Conservation (phyloP, 2,329 filamentous ascomycete species). For the Pseudocercospora fuligena region DNA sequence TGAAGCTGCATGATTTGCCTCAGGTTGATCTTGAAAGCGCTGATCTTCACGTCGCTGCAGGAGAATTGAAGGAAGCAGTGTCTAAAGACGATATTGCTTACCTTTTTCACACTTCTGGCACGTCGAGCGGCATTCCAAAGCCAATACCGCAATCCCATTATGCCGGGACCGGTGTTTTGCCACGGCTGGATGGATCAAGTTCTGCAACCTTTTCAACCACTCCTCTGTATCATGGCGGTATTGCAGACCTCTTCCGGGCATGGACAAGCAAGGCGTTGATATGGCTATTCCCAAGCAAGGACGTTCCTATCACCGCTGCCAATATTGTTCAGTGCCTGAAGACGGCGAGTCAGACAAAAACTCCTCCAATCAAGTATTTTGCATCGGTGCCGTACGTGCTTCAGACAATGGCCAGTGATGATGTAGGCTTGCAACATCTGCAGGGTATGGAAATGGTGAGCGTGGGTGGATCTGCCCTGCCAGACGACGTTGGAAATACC, state of each 20-base stretch:
- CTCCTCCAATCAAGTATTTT: constrained; percentile 59
- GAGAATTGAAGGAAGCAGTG: constrained; percentile 8
- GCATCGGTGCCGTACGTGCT: constrained; percentile 66
- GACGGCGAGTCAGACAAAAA: constrained; percentile 37
- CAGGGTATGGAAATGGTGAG: constrained; percentile 64
- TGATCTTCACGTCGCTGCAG: not conserved
- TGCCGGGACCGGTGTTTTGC: constrained; percentile 60
- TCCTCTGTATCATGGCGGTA: constrained; percentile 68
- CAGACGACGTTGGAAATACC: constrained; percentile 57
- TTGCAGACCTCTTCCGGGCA: constrained; percentile 65
- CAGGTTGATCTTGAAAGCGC: constrained; percentile 12
- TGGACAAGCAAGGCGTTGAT: constrained; percentile 65
- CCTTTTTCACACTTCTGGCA: constrained; percentile 68
- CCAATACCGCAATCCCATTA: constrained; percentile 64
- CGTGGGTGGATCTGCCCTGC: constrained; percentile 66
- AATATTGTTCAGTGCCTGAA: constrained; percentile 59
- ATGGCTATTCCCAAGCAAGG: constrained; percentile 65
- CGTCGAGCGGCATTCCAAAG: constrained; percentile 66
- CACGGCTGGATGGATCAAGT: constrained; percentile 47
- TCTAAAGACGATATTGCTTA: constrained; percentile 56
- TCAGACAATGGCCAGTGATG: constrained; percentile 56
- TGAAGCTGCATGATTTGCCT: constrained; percentile 21
- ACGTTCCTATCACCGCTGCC: constrained; percentile 59
- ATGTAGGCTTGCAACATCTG: constrained; percentile 50
- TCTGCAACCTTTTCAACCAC: constrained; percentile 67